Evolutionary conservation across 495 filamentous ascomycete genomes (phyloP).

Genomic region (Podospora bellae-mahoneyi): DNA sequence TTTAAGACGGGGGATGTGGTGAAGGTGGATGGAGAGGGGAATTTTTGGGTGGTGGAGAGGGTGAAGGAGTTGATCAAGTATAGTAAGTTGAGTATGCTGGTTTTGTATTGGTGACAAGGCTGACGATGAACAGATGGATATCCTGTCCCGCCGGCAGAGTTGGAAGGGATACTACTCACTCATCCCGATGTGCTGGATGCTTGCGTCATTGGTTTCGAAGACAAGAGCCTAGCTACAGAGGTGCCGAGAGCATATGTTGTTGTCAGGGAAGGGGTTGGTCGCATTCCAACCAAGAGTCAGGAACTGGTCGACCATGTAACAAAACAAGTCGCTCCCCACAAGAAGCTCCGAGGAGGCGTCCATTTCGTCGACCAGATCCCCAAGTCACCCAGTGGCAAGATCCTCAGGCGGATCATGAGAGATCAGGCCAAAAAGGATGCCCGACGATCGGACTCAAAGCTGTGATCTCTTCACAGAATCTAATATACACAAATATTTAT

Average conservation of each 20-base stretch:
- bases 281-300: slow-evolving; percentile 51
- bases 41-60: slow-evolving; percentile 68
- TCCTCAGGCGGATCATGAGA: slow-evolving; percentile 66
- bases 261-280: slow-evolving; percentile 49
- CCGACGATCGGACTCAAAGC: slow-evolving; percentile 33
- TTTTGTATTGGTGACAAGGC: slow-evolving; percentile 54
- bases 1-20: slow-evolving; percentile 81
- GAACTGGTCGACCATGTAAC: slow-evolving; percentile 65
- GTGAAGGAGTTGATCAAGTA: slow-evolving; percentile 92
- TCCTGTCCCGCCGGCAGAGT: slow-evolving; percentile 83
- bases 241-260: slow-evolving; percentile 83
- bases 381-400: slow-evolving; percentile 85
- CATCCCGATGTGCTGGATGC: slow-evolving; percentile 76
- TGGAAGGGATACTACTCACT: slow-evolving; percentile 72
- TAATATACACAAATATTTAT: slow-evolving; percentile 1
- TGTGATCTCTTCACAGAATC: slow-evolving; percentile 19
- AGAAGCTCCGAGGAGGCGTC: slow-evolving; percentile 78
- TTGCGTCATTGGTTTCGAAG: slow-evolving; percentile 79
- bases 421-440: slow-evolving; percentile 39
- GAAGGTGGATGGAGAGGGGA: slow-evolving; percentile 53
- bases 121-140: slow-evolving; percentile 68
- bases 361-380: slow-evolving; percentile 79
- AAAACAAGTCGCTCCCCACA: slow-evolving; percentile 52
- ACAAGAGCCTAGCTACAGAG: slow-evolving; percentile 67
- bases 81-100: slow-evolving; percentile 32